These are phyloP conservation scores for Antitrichia curtipendula DNA, from an alignment of 225 moss, liverwort and hornwort genomes.

Conservation along the genomic window DNA sequence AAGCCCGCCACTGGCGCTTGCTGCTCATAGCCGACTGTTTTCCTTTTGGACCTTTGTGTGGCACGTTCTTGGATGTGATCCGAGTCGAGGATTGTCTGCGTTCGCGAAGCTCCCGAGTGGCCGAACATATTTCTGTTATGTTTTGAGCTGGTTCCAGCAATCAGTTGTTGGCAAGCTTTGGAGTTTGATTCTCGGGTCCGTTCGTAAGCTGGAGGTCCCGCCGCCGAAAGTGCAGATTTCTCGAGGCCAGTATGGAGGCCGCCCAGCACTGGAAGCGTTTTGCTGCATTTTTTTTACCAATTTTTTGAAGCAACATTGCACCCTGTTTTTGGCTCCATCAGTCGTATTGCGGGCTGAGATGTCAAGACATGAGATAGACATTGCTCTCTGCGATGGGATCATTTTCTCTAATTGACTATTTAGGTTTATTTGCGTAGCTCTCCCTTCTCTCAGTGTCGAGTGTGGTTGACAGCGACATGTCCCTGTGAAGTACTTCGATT, in stretches of 20 bases:
- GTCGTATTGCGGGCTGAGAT: slow-evolving; percentile 3
- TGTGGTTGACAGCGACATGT: background rate
- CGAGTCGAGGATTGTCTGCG: background rate
- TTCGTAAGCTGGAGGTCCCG: background rate
- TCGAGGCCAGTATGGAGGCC: slow-evolving; percentile 1
- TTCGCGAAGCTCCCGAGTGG: background rate
- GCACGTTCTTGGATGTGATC: background rate
- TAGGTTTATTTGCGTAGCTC: slow-evolving; percentile 13
- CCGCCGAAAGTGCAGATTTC: background rate
- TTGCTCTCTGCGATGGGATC: slow-evolving; percentile 14
- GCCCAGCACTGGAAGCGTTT: slow-evolving; percentile 4
- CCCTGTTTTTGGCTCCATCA: slow-evolving; percentile 13
- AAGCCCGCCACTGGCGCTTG: slow-evolving; percentile 60
- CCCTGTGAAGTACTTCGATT: slow-evolving; percentile 11
- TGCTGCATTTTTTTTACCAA: slow-evolving; percentile 10
- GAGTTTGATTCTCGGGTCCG: background rate
- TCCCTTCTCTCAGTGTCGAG: background rate
- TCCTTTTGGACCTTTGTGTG: background rate
- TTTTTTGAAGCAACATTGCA: slow-evolving; percentile 31
- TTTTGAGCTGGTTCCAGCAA: background rate
- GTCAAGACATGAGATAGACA: slow-evolving; percentile 2
- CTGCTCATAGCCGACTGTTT: slow-evolving; percentile 28
- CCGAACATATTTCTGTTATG: background rate
- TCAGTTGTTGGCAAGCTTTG: slow-evolving; percentile 12
- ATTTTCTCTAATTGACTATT: slow-evolving; percentile 14